Conservation (phyloP, 257 asterid species). For the Solanum tacnaense region DNA sequence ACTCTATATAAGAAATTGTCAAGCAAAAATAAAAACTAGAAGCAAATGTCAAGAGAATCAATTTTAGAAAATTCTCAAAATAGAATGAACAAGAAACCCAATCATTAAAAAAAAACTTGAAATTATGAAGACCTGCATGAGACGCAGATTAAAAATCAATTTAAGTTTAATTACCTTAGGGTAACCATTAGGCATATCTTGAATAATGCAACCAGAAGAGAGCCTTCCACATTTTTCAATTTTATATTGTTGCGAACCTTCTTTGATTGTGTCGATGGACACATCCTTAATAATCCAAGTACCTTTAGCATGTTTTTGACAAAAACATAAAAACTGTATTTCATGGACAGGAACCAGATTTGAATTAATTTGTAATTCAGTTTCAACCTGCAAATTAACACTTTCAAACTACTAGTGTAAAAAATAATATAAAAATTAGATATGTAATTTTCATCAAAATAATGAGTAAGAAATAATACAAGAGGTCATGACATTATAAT, state of each 20-base stretch:
- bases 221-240: constrained; percentile 47
- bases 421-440: background rate
- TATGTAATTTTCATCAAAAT: background rate
- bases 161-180: constrained; percentile 40
- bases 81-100: too few relatives aligned
- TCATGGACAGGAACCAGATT: constrained; percentile 49
- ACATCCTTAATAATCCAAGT: constrained; percentile 75
- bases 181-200: constrained; percentile 53
- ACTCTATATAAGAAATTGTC: too few relatives aligned
- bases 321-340: constrained; percentile 57
- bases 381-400: constrained; percentile 43
- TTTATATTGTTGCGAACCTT: constrained; percentile 15
- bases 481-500: too few relatives aligned
- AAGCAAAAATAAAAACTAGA: too few relatives aligned
- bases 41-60: too few relatives aligned
- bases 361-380: constrained; percentile 67
- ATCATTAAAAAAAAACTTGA: too few relatives aligned
- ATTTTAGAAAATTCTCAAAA: too few relatives aligned
- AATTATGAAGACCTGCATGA: too few relatives aligned
- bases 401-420: background rate
- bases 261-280: constrained; percentile 39
- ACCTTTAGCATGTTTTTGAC: constrained; percentile 57
- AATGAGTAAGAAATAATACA: constrained; percentile 14
- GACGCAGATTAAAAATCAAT: background rate
- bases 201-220: constrained; percentile 75